Evolutionary conservation across 1,139 yeast genomes (phyloP).

Genomic region (Lodderomyces theae): DNA sequence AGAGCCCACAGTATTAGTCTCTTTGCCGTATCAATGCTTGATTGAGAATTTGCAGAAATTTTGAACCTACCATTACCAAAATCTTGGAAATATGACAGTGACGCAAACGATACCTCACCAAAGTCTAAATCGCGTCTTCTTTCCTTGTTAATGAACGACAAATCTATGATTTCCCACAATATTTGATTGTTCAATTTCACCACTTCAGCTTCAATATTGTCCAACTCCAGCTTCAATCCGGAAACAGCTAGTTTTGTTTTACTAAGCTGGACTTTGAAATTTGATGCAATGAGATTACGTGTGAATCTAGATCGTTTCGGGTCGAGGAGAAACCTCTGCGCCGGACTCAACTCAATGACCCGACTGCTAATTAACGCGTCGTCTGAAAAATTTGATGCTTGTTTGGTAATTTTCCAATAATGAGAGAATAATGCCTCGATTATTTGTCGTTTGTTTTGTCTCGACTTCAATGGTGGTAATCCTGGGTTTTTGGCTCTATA

Average conservation of each 20-base stretch:
- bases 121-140: conserved; percentile 19
- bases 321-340: conserved; percentile 46
- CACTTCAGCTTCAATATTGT: conserved; percentile 6
- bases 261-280: conserved; percentile 3
- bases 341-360: conserved; percentile 6
- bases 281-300: conserved; percentile 4
- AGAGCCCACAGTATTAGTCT: conserved; percentile 40
- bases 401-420: conserved; percentile 37
- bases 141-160: conserved; percentile 22
- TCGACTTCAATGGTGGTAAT: not conserved
- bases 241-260: conserved; percentile 5
- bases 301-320: conserved; percentile 6
- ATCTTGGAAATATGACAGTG: conserved; percentile 36
- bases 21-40: conserved; percentile 33
- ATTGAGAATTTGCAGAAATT: conserved; percentile 5
- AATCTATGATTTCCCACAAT: conserved; percentile 31
- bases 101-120: conserved; percentile 22
- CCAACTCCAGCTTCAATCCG: conserved; percentile 7
- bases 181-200: conserved; percentile 3
- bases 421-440: conserved; percentile 8
- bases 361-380: conserved; percentile 33
- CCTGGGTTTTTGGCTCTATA: not conserved
- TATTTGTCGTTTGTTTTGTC: not conserved
- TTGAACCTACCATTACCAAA: conserved; percentile 16
- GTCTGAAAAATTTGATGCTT: conserved; percentile 14